These are phyloP conservation scores for Rosa multiflora DNA, from an alignment of 306 rosid genomes.

Conservation along the genomic window DNA sequence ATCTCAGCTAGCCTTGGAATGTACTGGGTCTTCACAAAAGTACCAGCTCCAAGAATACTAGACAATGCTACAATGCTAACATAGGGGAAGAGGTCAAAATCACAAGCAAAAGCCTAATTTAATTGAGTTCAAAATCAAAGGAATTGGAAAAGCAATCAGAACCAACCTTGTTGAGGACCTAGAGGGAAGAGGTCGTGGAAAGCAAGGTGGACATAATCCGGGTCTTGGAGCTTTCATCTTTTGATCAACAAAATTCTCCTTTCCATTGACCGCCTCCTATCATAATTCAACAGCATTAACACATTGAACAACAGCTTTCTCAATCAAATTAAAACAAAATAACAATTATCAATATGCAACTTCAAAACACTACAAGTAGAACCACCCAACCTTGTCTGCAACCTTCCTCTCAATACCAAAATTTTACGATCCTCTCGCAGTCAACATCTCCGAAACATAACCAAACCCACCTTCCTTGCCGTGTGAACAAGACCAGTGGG, in stretches of 20 bases:
- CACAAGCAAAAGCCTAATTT: too few relatives aligned
- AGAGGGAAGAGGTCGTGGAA: too few relatives aligned
- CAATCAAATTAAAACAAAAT: not conserved
- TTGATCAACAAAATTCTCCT: constrained; percentile 60
- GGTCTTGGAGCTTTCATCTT: not conserved
- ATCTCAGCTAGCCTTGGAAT: too few relatives aligned
- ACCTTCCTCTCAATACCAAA: constrained; percentile 24
- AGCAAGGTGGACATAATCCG: too few relatives aligned
- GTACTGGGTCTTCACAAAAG: too few relatives aligned
- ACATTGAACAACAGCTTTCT: not conserved
- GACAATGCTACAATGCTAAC: too few relatives aligned
- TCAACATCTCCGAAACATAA: constrained; percentile 63
- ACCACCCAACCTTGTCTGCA: constrained; percentile 29
- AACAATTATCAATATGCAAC: not conserved
- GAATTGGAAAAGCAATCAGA: too few relatives aligned
- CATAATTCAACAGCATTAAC: not conserved
- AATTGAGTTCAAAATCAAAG: too few relatives aligned
- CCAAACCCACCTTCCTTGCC: constrained; percentile 63
- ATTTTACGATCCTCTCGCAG: constrained; percentile 19
- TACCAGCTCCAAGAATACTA: too few relatives aligned
- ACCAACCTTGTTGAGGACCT: too few relatives aligned
- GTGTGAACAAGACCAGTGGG: constrained; percentile 63
- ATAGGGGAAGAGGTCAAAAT: too few relatives aligned
- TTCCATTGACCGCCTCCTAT: constrained; percentile 43
- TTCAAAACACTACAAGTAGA: constrained; percentile 1